phyloP scores from a whole-genome alignment of 176 grass and related monocot species.

The Otatea glauca region DNA sequence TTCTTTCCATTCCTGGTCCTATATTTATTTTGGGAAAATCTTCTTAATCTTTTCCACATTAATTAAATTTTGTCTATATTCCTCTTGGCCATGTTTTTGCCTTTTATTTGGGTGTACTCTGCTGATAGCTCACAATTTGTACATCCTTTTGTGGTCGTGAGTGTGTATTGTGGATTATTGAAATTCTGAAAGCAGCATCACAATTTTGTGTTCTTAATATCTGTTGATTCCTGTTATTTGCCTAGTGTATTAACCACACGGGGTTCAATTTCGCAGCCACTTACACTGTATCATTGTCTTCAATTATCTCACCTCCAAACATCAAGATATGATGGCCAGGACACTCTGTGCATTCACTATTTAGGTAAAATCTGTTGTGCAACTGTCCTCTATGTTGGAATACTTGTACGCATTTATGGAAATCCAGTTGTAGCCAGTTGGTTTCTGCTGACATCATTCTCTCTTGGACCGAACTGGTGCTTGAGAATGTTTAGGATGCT shows the following conservation, averaged over 20 bases:
- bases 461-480: not conserved
- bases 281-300: slow-evolving; percentile 84
- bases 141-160: not conserved
- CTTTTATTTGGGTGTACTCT: not conserved
- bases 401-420: not conserved
- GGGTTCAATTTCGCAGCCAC: slow-evolving; percentile 63
- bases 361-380: slow-evolving; percentile 73
- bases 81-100: not conserved
- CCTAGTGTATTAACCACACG: not conserved
- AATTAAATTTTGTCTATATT: not conserved
- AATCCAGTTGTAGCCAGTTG: not conserved
- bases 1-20: not conserved
- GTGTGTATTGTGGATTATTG: not conserved
- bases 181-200: not conserved
- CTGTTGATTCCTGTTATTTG: slow-evolving; percentile 9
- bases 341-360: slow-evolving; percentile 79
- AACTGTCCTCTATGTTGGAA: slow-evolving; percentile 26
- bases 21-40: not conserved
- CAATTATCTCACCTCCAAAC: slow-evolving; percentile 57
- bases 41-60: not conserved
- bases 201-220: slow-evolving; percentile 15
- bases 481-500: slow-evolving; percentile 14
- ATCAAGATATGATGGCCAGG: slow-evolving; percentile 52
- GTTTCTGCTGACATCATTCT: not conserved
- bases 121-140: not conserved